Conservation (phyloP, 257 asterid species). For the Jaltomata sinuosa region DNA sequence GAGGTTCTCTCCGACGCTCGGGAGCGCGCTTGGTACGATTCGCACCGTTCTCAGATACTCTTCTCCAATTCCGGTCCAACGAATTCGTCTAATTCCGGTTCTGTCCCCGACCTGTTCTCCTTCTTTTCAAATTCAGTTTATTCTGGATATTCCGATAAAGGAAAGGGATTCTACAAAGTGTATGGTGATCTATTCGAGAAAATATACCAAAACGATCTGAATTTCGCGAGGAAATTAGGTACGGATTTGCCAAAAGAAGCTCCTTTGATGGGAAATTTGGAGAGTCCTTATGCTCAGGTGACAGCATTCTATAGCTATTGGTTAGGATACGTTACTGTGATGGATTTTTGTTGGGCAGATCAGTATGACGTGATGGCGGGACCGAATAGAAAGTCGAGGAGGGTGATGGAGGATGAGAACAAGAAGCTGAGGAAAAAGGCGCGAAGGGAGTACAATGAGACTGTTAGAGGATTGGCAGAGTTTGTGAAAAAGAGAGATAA, state of each 20-base stretch:
- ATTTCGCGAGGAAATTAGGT: constrained; percentile 58
- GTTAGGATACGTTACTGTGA: constrained; percentile 59
- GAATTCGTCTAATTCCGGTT: constrained; percentile 19
- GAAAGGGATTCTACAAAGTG: constrained; percentile 80
- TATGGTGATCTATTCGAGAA: constrained; percentile 67
- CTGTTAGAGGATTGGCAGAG: constrained; percentile 85
- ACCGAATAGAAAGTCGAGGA: constrained; percentile 69
- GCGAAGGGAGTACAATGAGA: constrained; percentile 72
- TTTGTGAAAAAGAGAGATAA: constrained; percentile 94
- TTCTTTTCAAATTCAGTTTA: constrained; percentile 77
- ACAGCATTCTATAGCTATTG: constrained; percentile 87
- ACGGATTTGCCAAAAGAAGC: constrained; percentile 65
- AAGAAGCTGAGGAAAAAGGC: constrained; percentile 87
- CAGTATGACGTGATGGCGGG: constrained; percentile 83
- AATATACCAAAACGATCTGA: constrained; percentile 57
- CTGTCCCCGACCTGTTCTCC: constrained; percentile 62
- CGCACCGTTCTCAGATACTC: constrained; percentile 84
- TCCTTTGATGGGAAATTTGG: constrained; percentile 80
- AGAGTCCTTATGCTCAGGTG: constrained; percentile 80
- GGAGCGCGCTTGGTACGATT: constrained; percentile 96
- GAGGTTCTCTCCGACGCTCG: constrained; percentile 80
- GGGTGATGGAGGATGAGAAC: constrained; percentile 92
- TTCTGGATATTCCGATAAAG: constrained; percentile 71
- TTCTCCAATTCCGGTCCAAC: constrained; percentile 34
- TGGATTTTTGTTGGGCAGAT: constrained; percentile 93